These are phyloP conservation scores for Salix viminalis DNA, from an alignment of 345 rosid species.

Conservation along the genomic window DNA sequence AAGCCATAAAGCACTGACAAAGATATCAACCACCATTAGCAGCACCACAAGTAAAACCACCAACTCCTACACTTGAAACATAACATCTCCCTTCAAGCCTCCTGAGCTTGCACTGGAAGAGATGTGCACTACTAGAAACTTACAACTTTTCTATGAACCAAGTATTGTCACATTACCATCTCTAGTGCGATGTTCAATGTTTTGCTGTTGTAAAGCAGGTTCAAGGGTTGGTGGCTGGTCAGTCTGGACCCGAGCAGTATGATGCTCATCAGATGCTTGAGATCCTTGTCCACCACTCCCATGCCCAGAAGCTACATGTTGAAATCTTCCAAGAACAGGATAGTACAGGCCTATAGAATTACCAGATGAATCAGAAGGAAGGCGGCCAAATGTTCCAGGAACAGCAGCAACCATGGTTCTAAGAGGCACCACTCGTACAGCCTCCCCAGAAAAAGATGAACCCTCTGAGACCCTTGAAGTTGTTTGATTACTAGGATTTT, in stretches of 20 bases:
- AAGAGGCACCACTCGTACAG: slow-evolving; percentile 60
- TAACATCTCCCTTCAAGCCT: background rate
- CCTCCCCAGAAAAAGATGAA: slow-evolving; percentile 44
- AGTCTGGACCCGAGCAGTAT: slow-evolving; percentile 27
- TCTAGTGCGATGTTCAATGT: slow-evolving; percentile 30
- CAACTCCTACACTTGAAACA: background rate
- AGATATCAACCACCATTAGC: background rate
- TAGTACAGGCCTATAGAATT: slow-evolving; percentile 41
- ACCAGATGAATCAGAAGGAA: slow-evolving; percentile 52
- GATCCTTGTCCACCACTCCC: slow-evolving; percentile 33
- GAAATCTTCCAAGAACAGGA: slow-evolving; percentile 55
- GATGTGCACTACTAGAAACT: background rate
- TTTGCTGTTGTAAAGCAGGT: slow-evolving; percentile 28
- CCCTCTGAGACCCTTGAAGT: slow-evolving; percentile 37
- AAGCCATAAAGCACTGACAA: background rate
- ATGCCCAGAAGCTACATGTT: slow-evolving; percentile 40
- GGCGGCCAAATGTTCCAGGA: slow-evolving; percentile 43
- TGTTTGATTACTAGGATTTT: slow-evolving; percentile 31
- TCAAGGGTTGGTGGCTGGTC: slow-evolving; percentile 39
- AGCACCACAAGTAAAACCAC: background rate
- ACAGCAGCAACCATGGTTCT: slow-evolving; percentile 63
- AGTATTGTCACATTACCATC: slow-evolving; percentile 38
- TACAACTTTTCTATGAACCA: background rate
- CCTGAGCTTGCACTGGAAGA: background rate
- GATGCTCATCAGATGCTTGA: slow-evolving; percentile 36